Conservation (phyloP, 2,329 filamentous ascomycete species). For the Chaetomium sp. region DNA sequence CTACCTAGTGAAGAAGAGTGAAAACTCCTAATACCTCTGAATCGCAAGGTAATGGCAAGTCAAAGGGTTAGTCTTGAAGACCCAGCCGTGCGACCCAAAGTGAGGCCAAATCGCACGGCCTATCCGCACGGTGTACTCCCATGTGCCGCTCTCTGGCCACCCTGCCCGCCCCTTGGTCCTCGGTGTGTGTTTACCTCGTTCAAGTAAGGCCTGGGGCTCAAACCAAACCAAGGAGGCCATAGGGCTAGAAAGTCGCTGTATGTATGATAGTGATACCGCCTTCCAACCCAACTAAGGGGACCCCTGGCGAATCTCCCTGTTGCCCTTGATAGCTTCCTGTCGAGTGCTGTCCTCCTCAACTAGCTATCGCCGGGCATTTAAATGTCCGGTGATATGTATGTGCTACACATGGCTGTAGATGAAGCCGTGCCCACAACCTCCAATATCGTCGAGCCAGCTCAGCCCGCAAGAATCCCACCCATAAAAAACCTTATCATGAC, state of each 20-base stretch:
- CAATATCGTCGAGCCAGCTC: neutral
- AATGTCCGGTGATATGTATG: neutral
- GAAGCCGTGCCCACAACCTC: neutral
- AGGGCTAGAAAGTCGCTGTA: neutral
- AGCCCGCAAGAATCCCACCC: neutral
- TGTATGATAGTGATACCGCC: neutral
- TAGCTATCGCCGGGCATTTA: neutral
- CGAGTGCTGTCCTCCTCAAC: conserved; percentile 19
- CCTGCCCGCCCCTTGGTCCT: too few relatives aligned
- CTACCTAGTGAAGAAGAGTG: neutral
- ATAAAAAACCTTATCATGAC: neutral
- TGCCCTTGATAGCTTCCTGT: neutral
- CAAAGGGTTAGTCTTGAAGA: neutral
- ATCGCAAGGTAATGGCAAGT: neutral
- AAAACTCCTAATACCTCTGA: neutral
- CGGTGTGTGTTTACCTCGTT: too few relatives aligned
- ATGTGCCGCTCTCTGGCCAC: neutral
- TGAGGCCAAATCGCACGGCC: neutral
- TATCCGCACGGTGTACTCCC: neutral
- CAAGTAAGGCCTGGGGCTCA: too few relatives aligned
- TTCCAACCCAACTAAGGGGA: neutral
- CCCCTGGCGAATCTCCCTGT: neutral
- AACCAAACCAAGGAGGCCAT: too few relatives aligned
- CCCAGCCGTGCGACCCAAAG: neutral
- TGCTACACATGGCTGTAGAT: neutral